These are phyloP conservation scores for Kwoniella sp. DNA, from an alignment of 768 basidiomycete species.

Conservation along the genomic window DNA sequence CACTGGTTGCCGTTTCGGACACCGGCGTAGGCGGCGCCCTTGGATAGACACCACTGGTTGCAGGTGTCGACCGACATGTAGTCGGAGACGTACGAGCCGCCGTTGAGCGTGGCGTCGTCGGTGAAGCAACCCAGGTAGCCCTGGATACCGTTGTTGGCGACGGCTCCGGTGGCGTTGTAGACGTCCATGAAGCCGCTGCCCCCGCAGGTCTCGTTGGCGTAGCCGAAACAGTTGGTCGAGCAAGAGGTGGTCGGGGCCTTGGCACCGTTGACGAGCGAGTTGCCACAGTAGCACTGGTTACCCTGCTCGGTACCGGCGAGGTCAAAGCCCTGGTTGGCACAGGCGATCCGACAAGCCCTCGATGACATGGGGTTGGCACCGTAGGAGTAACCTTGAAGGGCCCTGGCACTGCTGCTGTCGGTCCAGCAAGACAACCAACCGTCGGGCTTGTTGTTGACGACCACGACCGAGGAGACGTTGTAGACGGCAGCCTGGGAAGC, in stretches of 20 bases:
- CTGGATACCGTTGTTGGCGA: conserved; percentile 4
- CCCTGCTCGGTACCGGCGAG: conserved; percentile 29
- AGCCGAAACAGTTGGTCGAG: conserved; percentile 21
- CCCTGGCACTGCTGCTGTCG: conserved; percentile 3
- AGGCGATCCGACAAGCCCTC: conserved; percentile 23
- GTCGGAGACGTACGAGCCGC: conserved; percentile 6
- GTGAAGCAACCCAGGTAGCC: conserved; percentile 32
- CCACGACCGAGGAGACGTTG: conserved; percentile 11
- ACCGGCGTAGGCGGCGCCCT: conserved; percentile 15
- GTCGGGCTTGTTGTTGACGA: conserved; percentile 9
- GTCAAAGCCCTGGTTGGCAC: conserved; percentile 18
- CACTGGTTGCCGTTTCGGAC: conserved; percentile 21
- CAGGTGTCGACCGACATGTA: conserved; percentile 26
- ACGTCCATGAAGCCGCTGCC: conserved; percentile 16
- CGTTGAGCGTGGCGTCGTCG: conserved; percentile 18
- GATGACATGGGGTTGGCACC: conserved; percentile 22
- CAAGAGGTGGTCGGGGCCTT: conserved; percentile 14
- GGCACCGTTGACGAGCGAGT: conserved; percentile 10
- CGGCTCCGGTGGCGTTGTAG: conserved; percentile 23
- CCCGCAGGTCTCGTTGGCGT: conserved; percentile 27
- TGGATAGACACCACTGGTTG: conserved; percentile 16
- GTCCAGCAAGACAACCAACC: conserved; percentile 18
- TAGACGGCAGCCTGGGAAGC: conserved; percentile 15
- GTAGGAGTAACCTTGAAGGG: conserved; percentile 18
- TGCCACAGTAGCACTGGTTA: conserved; percentile 21